phyloP scores from a whole-genome alignment of 495 filamentous ascomycete genomes.

The Staphylotrichum tortipilum region DNA sequence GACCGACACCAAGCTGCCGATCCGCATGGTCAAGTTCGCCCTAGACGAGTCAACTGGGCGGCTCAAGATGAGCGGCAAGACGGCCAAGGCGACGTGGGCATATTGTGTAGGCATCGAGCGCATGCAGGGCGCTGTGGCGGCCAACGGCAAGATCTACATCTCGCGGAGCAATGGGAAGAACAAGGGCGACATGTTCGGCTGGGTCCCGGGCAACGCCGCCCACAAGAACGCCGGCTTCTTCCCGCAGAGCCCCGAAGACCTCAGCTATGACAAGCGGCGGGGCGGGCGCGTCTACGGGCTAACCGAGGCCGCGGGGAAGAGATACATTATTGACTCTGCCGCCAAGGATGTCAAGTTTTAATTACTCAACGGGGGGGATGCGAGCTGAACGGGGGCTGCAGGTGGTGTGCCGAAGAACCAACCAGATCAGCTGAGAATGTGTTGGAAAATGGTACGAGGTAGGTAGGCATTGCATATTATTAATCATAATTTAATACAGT shows the following conservation, averaged over 20 bases:
- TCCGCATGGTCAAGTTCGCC: slow-evolving; percentile 7
- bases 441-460: no score
- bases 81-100: slow-evolving; percentile 9
- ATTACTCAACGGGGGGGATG: no score
- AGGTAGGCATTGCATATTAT: no score
- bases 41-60: slow-evolving; percentile 7
- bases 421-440: no score
- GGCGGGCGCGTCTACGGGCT: slow-evolving; percentile 8
- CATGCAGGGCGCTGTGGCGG: slow-evolving; percentile 15
- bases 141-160: slow-evolving; percentile 15
- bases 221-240: slow-evolving; percentile 2
- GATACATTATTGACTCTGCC: slow-evolving; percentile 4
- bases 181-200: slow-evolving; percentile 10
- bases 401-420: no score
- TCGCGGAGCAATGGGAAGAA: slow-evolving; percentile 10
- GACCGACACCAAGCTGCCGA: background rate
- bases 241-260: slow-evolving; percentile 3
- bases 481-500: no score
- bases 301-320: background rate
- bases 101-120: slow-evolving; percentile 13
- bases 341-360: background rate
- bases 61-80: slow-evolving; percentile 6
- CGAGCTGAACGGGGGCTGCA: no score
- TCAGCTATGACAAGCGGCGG: slow-evolving; percentile 10
- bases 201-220: slow-evolving; percentile 3